These are phyloP conservation scores for Bipolaris cookei DNA, from an alignment of 2,329 filamentous ascomycete species.

Conservation along the genomic window DNA sequence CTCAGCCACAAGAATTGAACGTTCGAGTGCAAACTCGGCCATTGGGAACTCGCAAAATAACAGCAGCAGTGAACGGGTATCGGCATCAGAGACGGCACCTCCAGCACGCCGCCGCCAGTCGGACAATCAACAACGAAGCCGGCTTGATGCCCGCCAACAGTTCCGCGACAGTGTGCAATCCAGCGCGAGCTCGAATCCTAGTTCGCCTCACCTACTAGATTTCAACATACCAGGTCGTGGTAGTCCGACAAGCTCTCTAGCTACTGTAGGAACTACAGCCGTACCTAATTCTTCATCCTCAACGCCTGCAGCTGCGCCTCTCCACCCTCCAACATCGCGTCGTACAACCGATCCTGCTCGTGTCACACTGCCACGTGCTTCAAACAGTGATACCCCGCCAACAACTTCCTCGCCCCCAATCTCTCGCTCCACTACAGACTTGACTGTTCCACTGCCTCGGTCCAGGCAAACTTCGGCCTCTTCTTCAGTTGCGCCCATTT, in stretches of 20 bases:
- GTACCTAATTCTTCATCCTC: constrained; percentile 23
- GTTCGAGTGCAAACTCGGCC: constrained; percentile 30
- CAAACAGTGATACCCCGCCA: constrained; percentile 39
- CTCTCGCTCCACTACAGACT: constrained; percentile 42
- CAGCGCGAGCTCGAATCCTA: constrained; percentile 35
- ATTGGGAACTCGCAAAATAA: constrained; percentile 56
- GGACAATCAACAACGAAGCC: constrained; percentile 54
- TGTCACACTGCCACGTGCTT: constrained; percentile 26
- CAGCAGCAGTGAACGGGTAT: constrained; percentile 58
- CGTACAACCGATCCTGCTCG: constrained; percentile 43
- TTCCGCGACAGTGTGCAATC: constrained; percentile 40
- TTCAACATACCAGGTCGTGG: constrained; percentile 36
- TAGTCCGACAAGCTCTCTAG: constrained; percentile 38
- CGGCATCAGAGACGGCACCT: constrained; percentile 29
- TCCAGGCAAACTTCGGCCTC: constrained; percentile 26
- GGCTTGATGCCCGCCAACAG: constrained; percentile 48
- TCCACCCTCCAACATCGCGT: constrained; percentile 32
- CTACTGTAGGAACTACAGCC: constrained; percentile 31
- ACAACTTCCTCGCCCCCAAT: constrained; percentile 29
- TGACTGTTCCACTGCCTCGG: constrained; percentile 24
- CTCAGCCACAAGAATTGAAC: constrained; percentile 44
- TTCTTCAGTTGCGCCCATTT: constrained; percentile 30
- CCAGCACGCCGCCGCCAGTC: constrained; percentile 47
- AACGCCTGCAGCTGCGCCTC: constrained; percentile 22
- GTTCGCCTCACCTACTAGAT: constrained; percentile 36